A percentile compares a stretch with the other conserved stretches of the same genome.
Conservation (phyloP, 768 basidiomycete species). For the Pisolithus marmoratus region DNA sequence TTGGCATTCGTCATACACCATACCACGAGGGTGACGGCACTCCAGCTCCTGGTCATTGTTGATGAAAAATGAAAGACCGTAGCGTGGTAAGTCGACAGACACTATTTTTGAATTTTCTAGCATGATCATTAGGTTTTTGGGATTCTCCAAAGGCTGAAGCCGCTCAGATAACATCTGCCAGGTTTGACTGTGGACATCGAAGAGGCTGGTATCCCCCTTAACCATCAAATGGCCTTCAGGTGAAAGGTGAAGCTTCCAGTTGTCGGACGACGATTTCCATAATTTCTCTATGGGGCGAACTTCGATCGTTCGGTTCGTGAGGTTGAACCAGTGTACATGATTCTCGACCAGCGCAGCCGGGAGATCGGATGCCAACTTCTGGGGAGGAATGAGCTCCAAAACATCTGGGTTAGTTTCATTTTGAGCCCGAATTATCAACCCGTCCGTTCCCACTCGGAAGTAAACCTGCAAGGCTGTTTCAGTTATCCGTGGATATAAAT, state of each 20-base stretch:
- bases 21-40: constrained; percentile 36
- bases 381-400: constrained; percentile 20
- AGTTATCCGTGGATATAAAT: neutral
- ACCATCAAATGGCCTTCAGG: neutral
- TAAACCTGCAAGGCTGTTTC: constrained; percentile 10
- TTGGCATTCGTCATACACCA: constrained; percentile 37
- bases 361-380: constrained; percentile 18
- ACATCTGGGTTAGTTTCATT: neutral
- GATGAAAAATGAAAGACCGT: constrained; percentile 36
- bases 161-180: constrained; percentile 8
- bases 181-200: neutral
- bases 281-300: constrained; percentile 20
- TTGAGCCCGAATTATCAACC: constrained; percentile 17
- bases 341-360: constrained; percentile 18
- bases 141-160: constrained; percentile 18
- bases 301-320: constrained; percentile 18
- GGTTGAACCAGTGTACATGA: constrained; percentile 28
- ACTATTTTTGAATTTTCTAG: constrained; percentile 9
- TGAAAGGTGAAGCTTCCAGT: constrained; percentile 16
- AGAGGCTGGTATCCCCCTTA: neutral
- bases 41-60: constrained; percentile 29
- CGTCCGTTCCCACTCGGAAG: constrained; percentile 13
- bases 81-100: constrained; percentile 34
- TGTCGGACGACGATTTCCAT: constrained; percentile 21
- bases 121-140: constrained; percentile 11